A percentile compares a stretch with the other conserved stretches of the same genome.
These are phyloP conservation scores for Umbelopsis sp. DNA, from an alignment of 192 early-diverging fungal species.

Conservation along the genomic window DNA sequence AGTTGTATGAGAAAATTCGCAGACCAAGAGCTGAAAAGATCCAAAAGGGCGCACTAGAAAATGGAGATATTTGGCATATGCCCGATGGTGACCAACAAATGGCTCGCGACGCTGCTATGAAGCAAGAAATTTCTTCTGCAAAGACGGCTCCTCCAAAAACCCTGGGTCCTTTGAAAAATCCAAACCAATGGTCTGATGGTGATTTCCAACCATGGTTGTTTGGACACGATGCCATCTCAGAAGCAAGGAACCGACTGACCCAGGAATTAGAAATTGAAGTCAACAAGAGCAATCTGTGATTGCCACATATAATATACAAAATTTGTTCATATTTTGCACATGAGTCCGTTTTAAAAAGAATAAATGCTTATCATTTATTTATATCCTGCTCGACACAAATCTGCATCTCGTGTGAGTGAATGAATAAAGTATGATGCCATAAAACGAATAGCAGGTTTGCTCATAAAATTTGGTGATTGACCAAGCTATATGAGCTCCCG, in stretches of 20 bases:
- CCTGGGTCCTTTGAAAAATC: not conserved
- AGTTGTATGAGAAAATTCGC: constrained; percentile 19
- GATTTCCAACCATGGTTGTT: constrained; percentile 25
- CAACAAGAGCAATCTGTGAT: too few species aligned
- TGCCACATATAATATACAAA: too few species aligned
- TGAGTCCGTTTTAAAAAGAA: too few species aligned
- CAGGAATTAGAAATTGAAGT: too few species aligned
- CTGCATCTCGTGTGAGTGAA: too few species aligned
- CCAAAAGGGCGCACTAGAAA: constrained; percentile 19
- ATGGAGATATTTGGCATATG: constrained; percentile 20
- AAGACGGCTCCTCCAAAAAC: not conserved
- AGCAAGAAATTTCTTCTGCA: not conserved
- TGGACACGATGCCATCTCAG: constrained; percentile 21
- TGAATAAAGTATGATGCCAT: too few species aligned
- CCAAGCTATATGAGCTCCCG: too few species aligned
- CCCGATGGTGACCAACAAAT: constrained; percentile 20
- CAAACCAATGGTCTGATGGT: constrained; percentile 24
- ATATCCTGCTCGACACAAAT: too few species aligned
- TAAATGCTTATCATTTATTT: too few species aligned
- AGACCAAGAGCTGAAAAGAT: constrained; percentile 21
- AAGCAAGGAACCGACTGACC: not conserved
- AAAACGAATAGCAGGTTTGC: too few species aligned
- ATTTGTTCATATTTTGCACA: too few species aligned
- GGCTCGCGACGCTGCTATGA: constrained; percentile 19
- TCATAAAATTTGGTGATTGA: too few species aligned